phyloP scores from a whole-genome alignment of 306 rosid species.

The Cicer yamashitae region DNA sequence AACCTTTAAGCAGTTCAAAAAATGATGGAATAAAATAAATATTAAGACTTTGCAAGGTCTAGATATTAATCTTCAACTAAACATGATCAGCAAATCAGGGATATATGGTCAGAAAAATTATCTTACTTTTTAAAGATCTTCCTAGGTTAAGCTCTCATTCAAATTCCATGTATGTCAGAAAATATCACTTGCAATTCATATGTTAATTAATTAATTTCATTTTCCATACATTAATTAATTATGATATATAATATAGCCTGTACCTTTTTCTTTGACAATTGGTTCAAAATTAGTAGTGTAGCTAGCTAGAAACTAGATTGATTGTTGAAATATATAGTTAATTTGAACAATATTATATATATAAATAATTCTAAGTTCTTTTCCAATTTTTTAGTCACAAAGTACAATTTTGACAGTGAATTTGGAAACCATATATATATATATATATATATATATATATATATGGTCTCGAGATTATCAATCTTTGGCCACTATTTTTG shows the following conservation, averaged over 20 bases:
- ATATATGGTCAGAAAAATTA: slow-evolving; percentile 8
- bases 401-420: slow-evolving; percentile 30
- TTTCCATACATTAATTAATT: not conserved
- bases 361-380: not conserved
- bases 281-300: not conserved
- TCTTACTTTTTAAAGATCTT: slow-evolving; percentile 29
- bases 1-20: slow-evolving; percentile 3
- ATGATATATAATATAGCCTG: not conserved
- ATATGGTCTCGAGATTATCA: slow-evolving; percentile 43
- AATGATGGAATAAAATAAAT: slow-evolving; percentile 23
- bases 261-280: not conserved
- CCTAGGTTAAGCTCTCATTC: slow-evolving; percentile 38
- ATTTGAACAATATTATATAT: slow-evolving; percentile 25
- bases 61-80: slow-evolving; percentile 20
- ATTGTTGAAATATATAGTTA: too few species aligned
- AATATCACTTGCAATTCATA: too few species aligned
- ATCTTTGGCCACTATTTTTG: slow-evolving; percentile 38
- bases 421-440: slow-evolving; percentile 17
- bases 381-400: slow-evolving; percentile 11
- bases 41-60: not conserved
- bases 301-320: not conserved
- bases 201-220: not conserved
- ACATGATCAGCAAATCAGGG: not conserved
- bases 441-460: not conserved
- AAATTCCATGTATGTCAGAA: slow-evolving; percentile 24